Percentiles rank a stretch among this genome's conserved stretches.
Evolutionary conservation across 225 moss, liverwort and hornwort species (phyloP).

Genomic region (Ulota crispa): DNA sequence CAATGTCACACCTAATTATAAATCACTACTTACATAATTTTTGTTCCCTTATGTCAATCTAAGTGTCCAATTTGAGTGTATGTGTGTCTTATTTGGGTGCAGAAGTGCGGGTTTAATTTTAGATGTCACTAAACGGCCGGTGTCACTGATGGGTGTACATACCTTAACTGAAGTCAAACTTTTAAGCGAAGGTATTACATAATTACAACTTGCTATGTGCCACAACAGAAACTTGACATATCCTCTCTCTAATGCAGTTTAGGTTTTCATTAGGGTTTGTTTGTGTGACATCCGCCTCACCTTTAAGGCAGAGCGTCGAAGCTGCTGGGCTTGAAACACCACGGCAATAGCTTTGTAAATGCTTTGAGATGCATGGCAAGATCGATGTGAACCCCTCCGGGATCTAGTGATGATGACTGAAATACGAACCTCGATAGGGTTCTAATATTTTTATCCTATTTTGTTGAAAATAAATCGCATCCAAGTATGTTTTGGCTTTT

Average conservation of each 20-base stretch:
- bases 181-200: neutral
- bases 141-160: no score
- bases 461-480: rapidly evolving
- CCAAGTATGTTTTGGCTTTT: rapidly evolving
- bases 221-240: neutral
- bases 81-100: no score
- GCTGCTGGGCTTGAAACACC: constrained; percentile 40
- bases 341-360: constrained; percentile 28
- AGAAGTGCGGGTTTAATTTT: no score
- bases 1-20: no score
- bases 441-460: neutral
- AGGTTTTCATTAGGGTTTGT: rapidly evolving
- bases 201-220: neutral
- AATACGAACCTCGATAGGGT: constrained; percentile 44
- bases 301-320: constrained; percentile 34
- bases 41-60: no score
- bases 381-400: constrained; percentile 43
- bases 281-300: neutral
- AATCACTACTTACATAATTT: no score
- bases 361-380: constrained; percentile 39
- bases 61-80: no score
- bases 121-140: no score
- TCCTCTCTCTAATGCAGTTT: neutral
- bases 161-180: no score
- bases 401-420: constrained; percentile 33